Percentiles rank a stretch among this genome's conserved stretches.
Evolutionary conservation across 441 rosid species (phyloP).

Genomic region (Erodium moschatum): DNA sequence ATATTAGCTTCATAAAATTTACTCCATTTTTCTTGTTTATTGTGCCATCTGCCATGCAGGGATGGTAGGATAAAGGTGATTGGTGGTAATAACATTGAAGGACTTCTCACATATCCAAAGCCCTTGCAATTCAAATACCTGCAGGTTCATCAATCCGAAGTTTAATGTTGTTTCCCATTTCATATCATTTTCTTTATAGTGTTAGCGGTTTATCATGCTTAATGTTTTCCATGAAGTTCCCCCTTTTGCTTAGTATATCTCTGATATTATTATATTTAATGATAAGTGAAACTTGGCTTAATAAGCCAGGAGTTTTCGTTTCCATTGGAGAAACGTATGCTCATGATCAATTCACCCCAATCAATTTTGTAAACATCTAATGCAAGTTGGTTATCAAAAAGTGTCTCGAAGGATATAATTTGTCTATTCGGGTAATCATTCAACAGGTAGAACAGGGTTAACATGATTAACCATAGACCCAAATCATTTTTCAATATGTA

Average conservation of each 20-base stretch:
- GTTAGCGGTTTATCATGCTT: background rate
- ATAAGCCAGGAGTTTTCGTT: background rate
- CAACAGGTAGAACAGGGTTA: background rate
- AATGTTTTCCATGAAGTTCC: background rate
- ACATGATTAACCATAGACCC: background rate
- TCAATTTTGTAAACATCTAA: slow-evolving; percentile 1
- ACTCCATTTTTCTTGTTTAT: slow-evolving; percentile 10
- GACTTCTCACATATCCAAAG: slow-evolving; percentile 49
- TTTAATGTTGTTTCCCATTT: background rate
- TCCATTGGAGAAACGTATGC: background rate
- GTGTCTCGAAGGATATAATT: background rate
- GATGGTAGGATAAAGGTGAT: slow-evolving; percentile 68
- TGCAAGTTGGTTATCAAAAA: slow-evolving; percentile 8
- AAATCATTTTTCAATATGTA: background rate
- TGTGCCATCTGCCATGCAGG: slow-evolving; percentile 22
- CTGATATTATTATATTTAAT: background rate
- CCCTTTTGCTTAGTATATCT: background rate
- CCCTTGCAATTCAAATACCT: slow-evolving; percentile 46
- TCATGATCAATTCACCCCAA: slow-evolving; percentile 14
- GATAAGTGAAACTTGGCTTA: background rate
- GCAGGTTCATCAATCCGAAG: slow-evolving; percentile 38
- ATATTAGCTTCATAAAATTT: background rate
- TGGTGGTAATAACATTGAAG: slow-evolving; percentile 56
- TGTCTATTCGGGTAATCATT: background rate
- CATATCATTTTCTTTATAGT: background rate